A percentile compares a stretch with the other conserved stretches of the same genome.
Evolutionary conservation across 1,139 yeast genomes (phyloP).

Genomic region (Geotrichum klebahnii): DNA sequence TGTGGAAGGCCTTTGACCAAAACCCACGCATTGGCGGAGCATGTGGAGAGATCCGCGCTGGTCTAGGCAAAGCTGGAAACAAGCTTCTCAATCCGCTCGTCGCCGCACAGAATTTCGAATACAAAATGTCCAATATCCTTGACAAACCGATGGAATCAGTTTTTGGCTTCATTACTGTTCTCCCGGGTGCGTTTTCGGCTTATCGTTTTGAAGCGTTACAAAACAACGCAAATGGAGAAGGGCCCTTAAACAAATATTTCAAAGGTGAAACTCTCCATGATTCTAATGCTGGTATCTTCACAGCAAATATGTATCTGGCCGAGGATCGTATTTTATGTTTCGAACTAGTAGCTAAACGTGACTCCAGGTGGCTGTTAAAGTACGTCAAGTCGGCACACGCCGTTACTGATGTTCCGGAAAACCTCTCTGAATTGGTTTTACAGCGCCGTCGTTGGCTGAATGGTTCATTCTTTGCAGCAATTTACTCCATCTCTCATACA

Average conservation of each 20-base stretch:
- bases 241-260: slow-evolving; percentile 73
- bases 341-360: slow-evolving; percentile 68
- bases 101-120: slow-evolving; percentile 82
- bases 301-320: slow-evolving; percentile 79
- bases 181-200: slow-evolving; percentile 87
- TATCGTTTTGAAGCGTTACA: slow-evolving; percentile 60
- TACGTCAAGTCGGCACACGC: slow-evolving; percentile 76
- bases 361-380: slow-evolving; percentile 58
- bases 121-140: slow-evolving; percentile 73
- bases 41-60: slow-evolving; percentile 77
- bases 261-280: slow-evolving; percentile 65
- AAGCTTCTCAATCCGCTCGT: slow-evolving; percentile 65
- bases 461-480: slow-evolving; percentile 79
- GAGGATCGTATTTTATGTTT: slow-evolving; percentile 81
- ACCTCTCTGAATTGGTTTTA: slow-evolving; percentile 63
- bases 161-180: slow-evolving; percentile 75
- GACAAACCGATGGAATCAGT: slow-evolving; percentile 83
- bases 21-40: slow-evolving; percentile 81
- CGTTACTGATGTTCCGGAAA: slow-evolving; percentile 79
- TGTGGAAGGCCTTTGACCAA: slow-evolving; percentile 67
- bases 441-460: slow-evolving; percentile 84
- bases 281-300: slow-evolving; percentile 60
- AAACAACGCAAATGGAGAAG: slow-evolving; percentile 35
- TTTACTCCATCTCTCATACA: slow-evolving; percentile 69
- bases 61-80: slow-evolving; percentile 54